Evolutionary conservation across 2,329 filamentous ascomycete species (phyloP).

Genomic region (Botryotinia narcissicola): DNA sequence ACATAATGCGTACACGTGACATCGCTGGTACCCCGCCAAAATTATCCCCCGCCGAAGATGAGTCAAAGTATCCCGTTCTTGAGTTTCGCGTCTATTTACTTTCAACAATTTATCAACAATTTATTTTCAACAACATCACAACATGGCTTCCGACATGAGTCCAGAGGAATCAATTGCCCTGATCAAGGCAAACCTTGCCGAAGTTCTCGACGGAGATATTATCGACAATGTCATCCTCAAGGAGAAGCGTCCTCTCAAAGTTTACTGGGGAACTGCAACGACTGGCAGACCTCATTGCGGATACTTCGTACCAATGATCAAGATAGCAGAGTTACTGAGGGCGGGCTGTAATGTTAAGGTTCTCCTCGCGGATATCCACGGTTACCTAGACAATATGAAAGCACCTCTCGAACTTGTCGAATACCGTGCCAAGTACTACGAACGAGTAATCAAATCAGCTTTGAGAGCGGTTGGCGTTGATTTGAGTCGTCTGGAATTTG

Average conservation of each 20-base stretch:
- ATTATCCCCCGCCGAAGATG: background rate
- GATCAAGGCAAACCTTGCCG: conserved; percentile 77
- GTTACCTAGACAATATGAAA: conserved; percentile 80
- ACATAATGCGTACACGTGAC: background rate
- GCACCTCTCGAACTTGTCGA: conserved; percentile 86
- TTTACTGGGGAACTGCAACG: conserved; percentile 76
- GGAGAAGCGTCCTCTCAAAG: conserved; percentile 67
- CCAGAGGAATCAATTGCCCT: conserved; percentile 65
- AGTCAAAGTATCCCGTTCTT: background rate
- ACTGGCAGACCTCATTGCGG: conserved; percentile 79
- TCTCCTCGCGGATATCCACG: conserved; percentile 68
- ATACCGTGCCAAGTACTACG: conserved; percentile 78
- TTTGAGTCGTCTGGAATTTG: conserved; percentile 76
- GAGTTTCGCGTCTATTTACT: background rate
- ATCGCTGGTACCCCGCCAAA: background rate
- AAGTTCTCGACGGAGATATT: conserved; percentile 81
- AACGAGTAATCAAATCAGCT: conserved; percentile 64
- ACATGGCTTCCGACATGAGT: conserved; percentile 37
- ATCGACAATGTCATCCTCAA: conserved; percentile 69
- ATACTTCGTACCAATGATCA: conserved; percentile 79
- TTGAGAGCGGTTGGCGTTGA: conserved; percentile 61
- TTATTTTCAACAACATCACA: conserved; percentile 18
- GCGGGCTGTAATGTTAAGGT: conserved; percentile 82
- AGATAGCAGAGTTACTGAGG: conserved; percentile 82
- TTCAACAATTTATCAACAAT: background rate